A percentile compares a stretch with the other conserved stretches of the same genome.
Evolutionary conservation across 1,284 basidiomycete genomes (phyloP).

Genomic region (Rhodotorula sp.): DNA sequence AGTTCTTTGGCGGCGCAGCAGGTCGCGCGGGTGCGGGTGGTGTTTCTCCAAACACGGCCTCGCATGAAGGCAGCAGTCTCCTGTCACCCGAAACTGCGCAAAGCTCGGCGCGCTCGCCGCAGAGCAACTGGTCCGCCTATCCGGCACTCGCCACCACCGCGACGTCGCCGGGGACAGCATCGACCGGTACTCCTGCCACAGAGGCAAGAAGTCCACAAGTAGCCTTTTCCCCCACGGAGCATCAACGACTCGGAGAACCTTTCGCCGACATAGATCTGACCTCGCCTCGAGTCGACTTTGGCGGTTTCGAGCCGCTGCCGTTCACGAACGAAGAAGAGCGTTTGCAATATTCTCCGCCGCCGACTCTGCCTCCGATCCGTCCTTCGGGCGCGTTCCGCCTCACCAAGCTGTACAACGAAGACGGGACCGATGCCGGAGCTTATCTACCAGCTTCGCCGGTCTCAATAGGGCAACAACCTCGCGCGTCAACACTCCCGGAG

Average conservation of each 20-base stretch:
- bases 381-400: constrained; percentile 1
- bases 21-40: background rate
- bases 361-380: background rate
- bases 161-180: no score
- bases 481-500: background rate
- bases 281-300: constrained; percentile 1
- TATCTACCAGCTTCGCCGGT: background rate
- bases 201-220: background rate
- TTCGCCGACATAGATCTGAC: constrained; percentile 15
- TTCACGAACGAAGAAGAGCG: background rate
- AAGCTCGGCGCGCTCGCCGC: background rate
- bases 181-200: no score
- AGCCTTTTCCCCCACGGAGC: background rate
- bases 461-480: background rate
- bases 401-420: constrained; percentile 2
- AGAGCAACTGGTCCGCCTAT: background rate
- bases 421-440: background rate
- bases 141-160: background rate
- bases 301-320: background rate
- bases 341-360: background rate
- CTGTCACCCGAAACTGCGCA: background rate
- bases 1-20: background rate
- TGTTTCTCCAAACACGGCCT: background rate
- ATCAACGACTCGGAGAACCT: background rate
- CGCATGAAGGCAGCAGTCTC: background rate